These are phyloP conservation scores for Phytophthora megakarya DNA, from an alignment of 352 stramenopile genomes.

Conservation along the genomic window DNA sequence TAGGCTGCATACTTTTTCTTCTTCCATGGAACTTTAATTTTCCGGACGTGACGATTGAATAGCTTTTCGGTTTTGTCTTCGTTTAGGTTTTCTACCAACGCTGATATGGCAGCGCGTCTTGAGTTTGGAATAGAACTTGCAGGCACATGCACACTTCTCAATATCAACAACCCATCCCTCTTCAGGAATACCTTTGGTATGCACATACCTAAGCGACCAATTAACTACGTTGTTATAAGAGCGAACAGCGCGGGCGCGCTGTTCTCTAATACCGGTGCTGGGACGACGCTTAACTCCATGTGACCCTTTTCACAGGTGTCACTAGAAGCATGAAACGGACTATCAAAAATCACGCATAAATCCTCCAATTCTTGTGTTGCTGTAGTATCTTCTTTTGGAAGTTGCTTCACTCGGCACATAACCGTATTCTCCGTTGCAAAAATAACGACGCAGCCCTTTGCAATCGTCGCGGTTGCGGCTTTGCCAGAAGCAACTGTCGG, in stretches of 20 bases:
- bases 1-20: no score
- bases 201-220: constrained; percentile 13
- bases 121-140: constrained; percentile 13
- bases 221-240: constrained; percentile 12
- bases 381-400: neutral
- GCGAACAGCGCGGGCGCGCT: neutral
- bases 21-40: neutral
- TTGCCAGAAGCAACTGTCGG: neutral
- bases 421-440: neutral
- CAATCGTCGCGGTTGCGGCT: constrained; percentile 1
- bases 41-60: constrained; percentile 2
- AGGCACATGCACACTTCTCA: constrained; percentile 6
- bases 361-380: neutral
- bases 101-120: constrained; percentile 19
- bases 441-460: neutral
- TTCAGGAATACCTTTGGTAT: neutral
- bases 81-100: constrained; percentile 5
- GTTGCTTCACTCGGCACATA: constrained; percentile 9
- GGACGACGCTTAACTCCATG: neutral
- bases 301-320: neutral
- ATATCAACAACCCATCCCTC: constrained; percentile 14
- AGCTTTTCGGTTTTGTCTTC: constrained; percentile 6
- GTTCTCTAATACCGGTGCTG: constrained; percentile 2
- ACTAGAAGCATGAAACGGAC: neutral
- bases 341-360: neutral